phyloP scores from a whole-genome alignment of 2,329 filamentous ascomycete genomes.

The Aspergillus chevalieri region DNA sequence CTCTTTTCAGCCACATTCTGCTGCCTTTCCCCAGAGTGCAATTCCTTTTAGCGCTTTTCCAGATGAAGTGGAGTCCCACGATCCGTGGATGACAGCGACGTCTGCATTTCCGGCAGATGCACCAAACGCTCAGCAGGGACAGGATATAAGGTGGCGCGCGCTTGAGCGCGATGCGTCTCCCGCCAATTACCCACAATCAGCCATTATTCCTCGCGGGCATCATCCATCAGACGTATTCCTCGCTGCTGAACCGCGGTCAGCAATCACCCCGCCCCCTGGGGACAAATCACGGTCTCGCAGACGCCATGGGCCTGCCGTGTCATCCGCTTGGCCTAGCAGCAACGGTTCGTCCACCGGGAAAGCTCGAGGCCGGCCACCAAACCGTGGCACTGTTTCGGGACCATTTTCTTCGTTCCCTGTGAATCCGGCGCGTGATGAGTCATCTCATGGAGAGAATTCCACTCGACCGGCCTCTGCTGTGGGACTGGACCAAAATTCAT shows the following conservation, averaged over 20 bases:
- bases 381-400: conserved; percentile 58
- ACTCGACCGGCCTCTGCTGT: conserved; percentile 37
- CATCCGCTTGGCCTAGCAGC: conserved; percentile 77
- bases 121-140: conserved; percentile 22
- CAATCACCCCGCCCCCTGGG: conserved; percentile 57
- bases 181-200: conserved; percentile 69
- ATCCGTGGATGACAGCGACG: conserved; percentile 33
- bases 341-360: conserved; percentile 61
- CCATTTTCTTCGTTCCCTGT: conserved; percentile 66
- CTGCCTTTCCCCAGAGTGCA: conserved; percentile 46
- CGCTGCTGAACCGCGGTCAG: conserved; percentile 60
- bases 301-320: conserved; percentile 78
- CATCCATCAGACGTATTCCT: conserved; percentile 28
- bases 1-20: conserved; percentile 37
- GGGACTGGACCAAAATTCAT: conserved; percentile 35
- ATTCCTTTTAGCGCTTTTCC: conserved; percentile 50
- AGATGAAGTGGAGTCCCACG: conserved; percentile 45
- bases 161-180: conserved; percentile 56
- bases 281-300: conserved; percentile 43
- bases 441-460: conserved; percentile 40
- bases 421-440: conserved; percentile 48
- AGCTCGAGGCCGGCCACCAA: conserved; percentile 71
- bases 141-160: conserved; percentile 41
- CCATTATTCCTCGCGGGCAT: conserved; percentile 56
- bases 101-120: conserved; percentile 40